phyloP scores from a whole-genome alignment of 257 asterid species.

The Datura wrightii region DNA sequence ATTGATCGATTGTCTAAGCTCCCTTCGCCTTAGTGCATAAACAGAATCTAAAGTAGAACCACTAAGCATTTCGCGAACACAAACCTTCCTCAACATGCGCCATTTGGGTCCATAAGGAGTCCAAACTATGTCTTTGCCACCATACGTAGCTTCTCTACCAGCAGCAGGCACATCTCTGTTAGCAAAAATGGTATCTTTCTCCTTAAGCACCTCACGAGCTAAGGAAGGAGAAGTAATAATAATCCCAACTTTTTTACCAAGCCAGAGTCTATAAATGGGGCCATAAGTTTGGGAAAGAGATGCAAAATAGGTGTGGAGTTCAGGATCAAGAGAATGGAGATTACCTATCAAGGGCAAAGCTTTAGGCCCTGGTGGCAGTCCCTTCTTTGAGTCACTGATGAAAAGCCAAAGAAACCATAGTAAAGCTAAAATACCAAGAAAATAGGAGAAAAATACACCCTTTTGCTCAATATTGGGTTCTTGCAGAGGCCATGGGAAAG shows the following conservation, averaged over 20 bases:
- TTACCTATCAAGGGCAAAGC: slow-evolving; percentile 69
- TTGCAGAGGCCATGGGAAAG: slow-evolving; percentile 20
- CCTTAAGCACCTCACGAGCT: slow-evolving; percentile 65
- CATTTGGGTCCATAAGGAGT: slow-evolving; percentile 73
- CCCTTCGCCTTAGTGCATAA: slow-evolving; percentile 53
- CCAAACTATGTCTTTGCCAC: slow-evolving; percentile 72
- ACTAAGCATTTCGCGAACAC: slow-evolving; percentile 68
- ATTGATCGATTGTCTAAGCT: slow-evolving; percentile 51
- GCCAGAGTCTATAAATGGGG: slow-evolving; percentile 61
- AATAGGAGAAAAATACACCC: slow-evolving; percentile 32
- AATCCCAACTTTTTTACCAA: slow-evolving; percentile 60
- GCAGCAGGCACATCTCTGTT: slow-evolving; percentile 77
- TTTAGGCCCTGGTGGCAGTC: slow-evolving; percentile 66
- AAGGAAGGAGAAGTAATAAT: slow-evolving; percentile 60
- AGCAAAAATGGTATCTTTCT: slow-evolving; percentile 66
- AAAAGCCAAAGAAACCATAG: slow-evolving; percentile 40
- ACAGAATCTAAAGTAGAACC: slow-evolving; percentile 58
- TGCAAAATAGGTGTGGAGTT: slow-evolving; percentile 65
- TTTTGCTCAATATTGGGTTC: neutral
- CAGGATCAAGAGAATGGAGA: slow-evolving; percentile 76
- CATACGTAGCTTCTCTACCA: slow-evolving; percentile 56
- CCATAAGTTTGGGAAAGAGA: slow-evolving; percentile 56
- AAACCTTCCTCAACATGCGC: slow-evolving; percentile 74
- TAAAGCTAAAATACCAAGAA: slow-evolving; percentile 41
- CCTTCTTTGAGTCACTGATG: slow-evolving; percentile 25